These are phyloP conservation scores for Crithidia sp. DNA, from an alignment of 208 protist genomes.

Conservation along the genomic window DNA sequence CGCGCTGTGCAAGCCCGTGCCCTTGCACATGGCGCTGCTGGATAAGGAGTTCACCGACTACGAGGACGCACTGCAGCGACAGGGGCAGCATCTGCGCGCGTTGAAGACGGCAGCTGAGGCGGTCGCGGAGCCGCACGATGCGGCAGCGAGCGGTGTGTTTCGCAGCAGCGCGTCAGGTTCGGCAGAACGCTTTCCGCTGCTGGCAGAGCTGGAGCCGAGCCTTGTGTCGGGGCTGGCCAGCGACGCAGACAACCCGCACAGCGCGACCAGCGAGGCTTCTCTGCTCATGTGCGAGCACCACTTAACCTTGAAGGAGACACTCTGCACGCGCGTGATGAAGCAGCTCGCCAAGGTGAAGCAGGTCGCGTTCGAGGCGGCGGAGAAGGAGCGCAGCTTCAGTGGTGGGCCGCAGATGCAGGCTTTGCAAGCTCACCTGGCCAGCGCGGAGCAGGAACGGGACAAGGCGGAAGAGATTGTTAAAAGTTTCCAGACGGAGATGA, in stretches of 20 bases:
- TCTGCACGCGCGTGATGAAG: conserved; percentile 19
- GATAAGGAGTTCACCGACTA: conserved; percentile 10
- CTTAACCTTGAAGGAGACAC: conserved; percentile 1
- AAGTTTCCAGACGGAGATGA: conserved; percentile 31
- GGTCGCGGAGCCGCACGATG: background rate
- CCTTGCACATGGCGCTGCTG: conserved; percentile 24
- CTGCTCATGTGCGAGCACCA: conserved; percentile 24
- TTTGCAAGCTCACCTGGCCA: conserved; percentile 14
- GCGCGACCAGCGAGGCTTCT: conserved; percentile 4
- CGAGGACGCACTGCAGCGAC: background rate
- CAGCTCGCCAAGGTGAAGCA: conserved; percentile 5
- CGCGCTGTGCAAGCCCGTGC: conserved; percentile 23
- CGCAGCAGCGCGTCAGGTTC: background rate
- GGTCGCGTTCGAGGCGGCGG: conserved; percentile 2
- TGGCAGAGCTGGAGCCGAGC: conserved; percentile 30
- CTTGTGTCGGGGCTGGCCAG: conserved; percentile 1
- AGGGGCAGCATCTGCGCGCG: background rate
- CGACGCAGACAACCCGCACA: conserved; percentile 1
- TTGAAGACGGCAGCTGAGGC: background rate
- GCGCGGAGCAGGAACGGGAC: conserved; percentile 19
- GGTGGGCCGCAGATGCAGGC: conserved; percentile 1
- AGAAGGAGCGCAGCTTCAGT: conserved; percentile 6
- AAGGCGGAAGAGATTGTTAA: conserved; percentile 17
- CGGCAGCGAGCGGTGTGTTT: background rate
- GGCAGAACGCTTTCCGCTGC: conserved; percentile 13